These are phyloP conservation scores for Pichia sp. DNA, from an alignment of 1,139 yeast genomes.

Conservation along the genomic window DNA sequence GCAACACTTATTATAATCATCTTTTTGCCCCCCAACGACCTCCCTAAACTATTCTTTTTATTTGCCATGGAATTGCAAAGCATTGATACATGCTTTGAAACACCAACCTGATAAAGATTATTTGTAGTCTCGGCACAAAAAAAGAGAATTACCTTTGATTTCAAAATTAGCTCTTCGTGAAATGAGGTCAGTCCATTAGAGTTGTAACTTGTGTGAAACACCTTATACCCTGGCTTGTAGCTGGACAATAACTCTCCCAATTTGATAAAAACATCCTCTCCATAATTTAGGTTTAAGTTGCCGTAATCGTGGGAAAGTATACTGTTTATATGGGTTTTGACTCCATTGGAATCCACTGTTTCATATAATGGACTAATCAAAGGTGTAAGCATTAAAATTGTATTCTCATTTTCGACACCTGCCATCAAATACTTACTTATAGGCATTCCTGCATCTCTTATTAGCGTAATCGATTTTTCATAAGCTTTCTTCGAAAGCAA, in stretches of 20 bases:
- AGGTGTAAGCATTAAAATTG: conserved; percentile 40
- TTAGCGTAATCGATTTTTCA: conserved; percentile 50
- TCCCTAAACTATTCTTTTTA: background rate
- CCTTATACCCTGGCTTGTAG: conserved; percentile 29
- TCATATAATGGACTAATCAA: conserved; percentile 25
- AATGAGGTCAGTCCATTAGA: conserved; percentile 59
- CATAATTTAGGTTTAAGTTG: conserved; percentile 7
- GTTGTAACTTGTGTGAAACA: conserved; percentile 38
- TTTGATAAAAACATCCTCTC: conserved; percentile 16
- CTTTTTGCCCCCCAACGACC: conserved; percentile 39
- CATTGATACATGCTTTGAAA: conserved; percentile 50
- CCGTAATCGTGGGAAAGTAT: conserved; percentile 18
- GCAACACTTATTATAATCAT: conserved; percentile 58
- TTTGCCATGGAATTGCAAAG: conserved; percentile 27
- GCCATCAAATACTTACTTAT: conserved; percentile 12
- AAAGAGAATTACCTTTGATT: conserved; percentile 53
- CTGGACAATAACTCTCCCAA: conserved; percentile 10
- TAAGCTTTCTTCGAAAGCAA: conserved; percentile 48
- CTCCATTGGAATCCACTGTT: conserved; percentile 34
- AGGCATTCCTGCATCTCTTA: conserved; percentile 41
- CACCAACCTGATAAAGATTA: conserved; percentile 63
- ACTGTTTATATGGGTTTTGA: conserved; percentile 14
- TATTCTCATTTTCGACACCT: conserved; percentile 29
- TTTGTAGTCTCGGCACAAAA: conserved; percentile 61
- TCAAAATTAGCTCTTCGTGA: conserved; percentile 55